phyloP scores from a whole-genome alignment of 331 rosid genomes.

The Prunus yedoensis region DNA sequence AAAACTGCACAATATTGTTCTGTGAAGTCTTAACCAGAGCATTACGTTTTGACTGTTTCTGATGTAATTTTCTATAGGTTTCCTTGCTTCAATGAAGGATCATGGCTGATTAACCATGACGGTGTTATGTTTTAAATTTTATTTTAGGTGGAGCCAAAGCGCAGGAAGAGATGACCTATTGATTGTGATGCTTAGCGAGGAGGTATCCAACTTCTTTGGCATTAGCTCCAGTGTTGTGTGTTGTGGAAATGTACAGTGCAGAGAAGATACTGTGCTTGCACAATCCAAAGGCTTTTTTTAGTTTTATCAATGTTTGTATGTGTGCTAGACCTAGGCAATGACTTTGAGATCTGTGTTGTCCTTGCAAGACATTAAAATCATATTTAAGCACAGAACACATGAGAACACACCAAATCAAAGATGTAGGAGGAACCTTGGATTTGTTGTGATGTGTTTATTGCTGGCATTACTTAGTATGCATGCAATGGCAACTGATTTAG shows the following conservation, averaged over 20 bases:
- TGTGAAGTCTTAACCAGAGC: neutral
- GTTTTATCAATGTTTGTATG: slow-evolving; percentile 36
- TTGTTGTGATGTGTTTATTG: slow-evolving; percentile 33
- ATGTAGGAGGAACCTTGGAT: slow-evolving; percentile 39
- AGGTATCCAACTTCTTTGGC: slow-evolving; percentile 43
- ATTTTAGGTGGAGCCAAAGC: slow-evolving; percentile 55
- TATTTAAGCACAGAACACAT: slow-evolving; percentile 28
- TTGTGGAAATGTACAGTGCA: slow-evolving; percentile 58
- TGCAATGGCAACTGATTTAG: slow-evolving; percentile 10
- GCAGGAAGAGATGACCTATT: slow-evolving; percentile 52
- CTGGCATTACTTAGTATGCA: slow-evolving; percentile 28
- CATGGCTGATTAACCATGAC: neutral
- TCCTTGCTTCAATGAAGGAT: slow-evolving; percentile 8
- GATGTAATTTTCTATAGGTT: neutral
- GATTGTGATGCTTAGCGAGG: slow-evolving; percentile 25
- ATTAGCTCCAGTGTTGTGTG: slow-evolving; percentile 40
- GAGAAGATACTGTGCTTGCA: slow-evolving; percentile 53
- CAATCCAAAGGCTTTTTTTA: slow-evolving; percentile 44
- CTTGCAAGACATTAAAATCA: slow-evolving; percentile 33
- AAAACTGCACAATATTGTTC: neutral
- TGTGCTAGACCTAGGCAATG: slow-evolving; percentile 44
- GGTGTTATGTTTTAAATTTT: slow-evolving; percentile 15
- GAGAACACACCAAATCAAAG: slow-evolving; percentile 31
- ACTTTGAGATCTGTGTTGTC: slow-evolving; percentile 45
- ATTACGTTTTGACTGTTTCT: neutral